Conservation (phyloP, 2,329 filamentous ascomycete species). For the Penicillium sp. region DNA sequence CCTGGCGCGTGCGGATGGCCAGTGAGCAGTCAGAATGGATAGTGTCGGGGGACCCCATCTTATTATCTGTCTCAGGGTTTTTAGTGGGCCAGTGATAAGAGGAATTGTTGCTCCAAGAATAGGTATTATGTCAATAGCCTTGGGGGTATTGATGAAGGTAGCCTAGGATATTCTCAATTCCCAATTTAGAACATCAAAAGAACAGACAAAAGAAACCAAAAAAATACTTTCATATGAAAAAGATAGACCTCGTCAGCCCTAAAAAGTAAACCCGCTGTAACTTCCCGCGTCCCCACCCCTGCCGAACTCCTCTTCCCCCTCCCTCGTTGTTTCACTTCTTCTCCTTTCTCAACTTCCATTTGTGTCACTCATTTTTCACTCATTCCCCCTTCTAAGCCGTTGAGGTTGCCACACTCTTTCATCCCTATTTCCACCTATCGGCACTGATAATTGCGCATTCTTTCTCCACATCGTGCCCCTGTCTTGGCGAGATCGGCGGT, state of each 20-base stretch:
- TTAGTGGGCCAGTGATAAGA: not conserved
- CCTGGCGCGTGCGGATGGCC: constrained; percentile 3
- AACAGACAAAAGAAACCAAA: not conserved
- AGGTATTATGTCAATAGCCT: not conserved
- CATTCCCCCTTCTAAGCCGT: not conserved
- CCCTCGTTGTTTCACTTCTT: constrained; percentile 15
- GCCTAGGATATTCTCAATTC: not conserved
- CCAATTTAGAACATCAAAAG: not conserved
- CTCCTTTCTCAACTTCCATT: constrained; percentile 6
- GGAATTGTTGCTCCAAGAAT: not conserved
- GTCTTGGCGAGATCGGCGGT: constrained; percentile 21
- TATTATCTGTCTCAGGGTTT: not conserved
- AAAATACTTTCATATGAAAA: not conserved
- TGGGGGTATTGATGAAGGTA: not conserved
- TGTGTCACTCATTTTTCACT: constrained; percentile 5
- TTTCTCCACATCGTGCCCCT: constrained; percentile 18
- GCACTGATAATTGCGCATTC: constrained; percentile 12
- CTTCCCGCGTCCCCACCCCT: constrained; percentile 5
- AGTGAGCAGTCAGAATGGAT: not conserved
- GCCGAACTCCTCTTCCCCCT: not conserved
- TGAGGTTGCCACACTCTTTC: constrained; percentile 8
- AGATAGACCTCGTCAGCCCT: constrained; percentile 3
- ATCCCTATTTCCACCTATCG: not conserved
- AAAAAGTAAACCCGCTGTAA: not conserved
- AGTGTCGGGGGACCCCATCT: not conserved